Conservation (phyloP, 1,139 yeast genomes). For the Geotrichum australiense region DNA sequence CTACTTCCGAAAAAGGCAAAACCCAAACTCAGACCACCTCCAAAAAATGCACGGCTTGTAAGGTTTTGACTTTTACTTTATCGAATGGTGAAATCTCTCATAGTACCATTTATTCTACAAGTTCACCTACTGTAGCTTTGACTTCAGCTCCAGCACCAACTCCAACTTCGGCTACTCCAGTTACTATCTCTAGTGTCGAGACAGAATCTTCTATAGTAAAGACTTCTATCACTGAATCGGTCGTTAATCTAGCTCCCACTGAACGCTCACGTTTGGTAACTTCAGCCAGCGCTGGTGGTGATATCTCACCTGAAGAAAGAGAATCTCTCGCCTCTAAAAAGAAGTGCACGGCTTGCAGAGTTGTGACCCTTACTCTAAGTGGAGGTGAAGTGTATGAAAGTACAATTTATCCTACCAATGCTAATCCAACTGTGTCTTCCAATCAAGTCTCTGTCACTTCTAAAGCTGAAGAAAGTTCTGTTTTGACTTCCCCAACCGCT, state of each 20-base stretch:
- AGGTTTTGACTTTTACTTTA: slow-evolving; percentile 1
- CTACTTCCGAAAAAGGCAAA: background rate
- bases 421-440: too few relatives aligned
- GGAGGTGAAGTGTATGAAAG: background rate
- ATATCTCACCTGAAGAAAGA: too few relatives aligned
- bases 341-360: slow-evolving; percentile 3
- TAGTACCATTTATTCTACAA: background rate
- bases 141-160: background rate
- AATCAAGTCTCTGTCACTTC: too few relatives aligned
- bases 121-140: background rate
- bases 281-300: too few relatives aligned
- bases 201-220: too few relatives aligned
- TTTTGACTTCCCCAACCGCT: too few relatives aligned
- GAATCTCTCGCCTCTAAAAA: background rate
- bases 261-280: too few relatives aligned
- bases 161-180: background rate
- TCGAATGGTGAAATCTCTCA: background rate
- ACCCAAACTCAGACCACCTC: background rate
- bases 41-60: slow-evolving; percentile 13
- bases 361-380: background rate
- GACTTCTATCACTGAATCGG: too few relatives aligned
- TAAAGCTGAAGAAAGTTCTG: too few relatives aligned
- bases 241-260: too few relatives aligned
- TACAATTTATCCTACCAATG: slow-evolving; percentile 3
- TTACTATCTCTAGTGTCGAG: background rate